Evolutionary conservation across 768 basidiomycete species (phyloP), one percentile per base, ranked within the genome.

Genomic region (Lactarius trivialis): DNA sequence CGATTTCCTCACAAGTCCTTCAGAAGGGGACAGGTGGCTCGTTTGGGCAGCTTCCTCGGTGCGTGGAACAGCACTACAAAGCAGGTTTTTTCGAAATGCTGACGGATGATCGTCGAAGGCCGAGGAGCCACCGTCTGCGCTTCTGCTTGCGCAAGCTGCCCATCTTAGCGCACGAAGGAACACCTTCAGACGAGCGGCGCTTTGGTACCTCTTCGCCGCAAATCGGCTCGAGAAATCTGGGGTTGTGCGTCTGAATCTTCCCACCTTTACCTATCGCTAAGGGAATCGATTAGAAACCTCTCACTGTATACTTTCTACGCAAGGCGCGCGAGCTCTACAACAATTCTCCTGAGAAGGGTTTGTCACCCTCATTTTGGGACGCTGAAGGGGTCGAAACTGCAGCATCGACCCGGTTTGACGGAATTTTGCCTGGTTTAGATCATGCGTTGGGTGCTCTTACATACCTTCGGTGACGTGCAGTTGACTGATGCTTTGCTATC

Each of bases 41-140:
- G 88, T 91, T 19, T 89, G 84, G 84, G 91, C 91, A 45, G 89
- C 91, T 28, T 87, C 85, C 66, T 84, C 84, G 73, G 91, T 93
- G 76, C 61, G 85, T 79, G 57, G 43, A 28, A 65, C 36, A 34
- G 67, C 34, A 32, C n/a, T 45, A 30, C 54, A 26, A 32, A 14
- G 12, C 7, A 8, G 49, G 28, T 48, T 26, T 34, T 26, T 67
- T 56, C 56, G 15, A 34, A 26, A 32, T n/a, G n/a, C 26, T 55
- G 55, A 62, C 19, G 50, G 63, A 61, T 67, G 56, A 65, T 57
- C 56, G 48, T 70, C 70, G 58, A 79, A 93, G 90, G 82, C 84
- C 74, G 91, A 93, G 75, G 91, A 93, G 77, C 81, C 85, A 28
- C 85, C 89, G 15, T 81, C 87, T 7, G 91, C 88, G 26, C 75